Conservation (phyloP, 2,329 filamentous ascomycete species). For the Trichoderma sp. region DNA sequence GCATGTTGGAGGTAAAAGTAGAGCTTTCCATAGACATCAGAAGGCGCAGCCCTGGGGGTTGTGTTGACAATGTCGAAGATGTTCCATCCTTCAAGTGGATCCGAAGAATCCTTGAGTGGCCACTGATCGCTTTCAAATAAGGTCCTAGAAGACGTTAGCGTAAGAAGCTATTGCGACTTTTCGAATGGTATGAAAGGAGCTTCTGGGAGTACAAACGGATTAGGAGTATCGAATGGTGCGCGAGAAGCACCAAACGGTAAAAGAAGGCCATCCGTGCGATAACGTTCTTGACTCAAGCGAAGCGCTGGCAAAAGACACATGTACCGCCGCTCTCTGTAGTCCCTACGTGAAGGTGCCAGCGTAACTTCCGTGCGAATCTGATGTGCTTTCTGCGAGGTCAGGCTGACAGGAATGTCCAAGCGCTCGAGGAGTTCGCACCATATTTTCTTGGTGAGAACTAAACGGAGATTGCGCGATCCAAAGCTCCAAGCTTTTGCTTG, state of each 20-base stretch:
- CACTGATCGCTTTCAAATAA: not conserved
- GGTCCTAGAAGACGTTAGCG: not conserved
- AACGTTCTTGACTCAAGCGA: not conserved
- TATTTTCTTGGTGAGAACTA: not conserved
- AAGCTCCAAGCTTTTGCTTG: not conserved
- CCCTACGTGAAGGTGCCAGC: not conserved
- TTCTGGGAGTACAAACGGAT: slow-evolving; percentile 5
- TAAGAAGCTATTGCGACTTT: no score
- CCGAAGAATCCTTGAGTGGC: not conserved
- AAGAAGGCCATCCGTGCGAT: slow-evolving; percentile 3
- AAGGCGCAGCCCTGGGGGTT: not conserved
- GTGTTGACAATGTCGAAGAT: not conserved
- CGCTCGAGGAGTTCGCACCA: not conserved
- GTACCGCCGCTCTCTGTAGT: not conserved
- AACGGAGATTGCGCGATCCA: not conserved
- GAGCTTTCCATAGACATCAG: slow-evolving; percentile 18
- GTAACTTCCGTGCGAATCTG: not conserved
- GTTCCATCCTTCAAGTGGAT: slow-evolving; percentile 1
- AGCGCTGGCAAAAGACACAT: not conserved
- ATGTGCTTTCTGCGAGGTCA: not conserved
- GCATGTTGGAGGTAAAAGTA: not conserved
- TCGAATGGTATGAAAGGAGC: no score
- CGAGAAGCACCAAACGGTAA: not conserved
- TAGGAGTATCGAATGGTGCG: not conserved
- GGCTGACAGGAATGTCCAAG: not conserved